Evolutionary conservation across 2,329 filamentous ascomycete species (phyloP), one percentile per base, ranked within the genome.

Genomic region (Biscogniauxia marginata): DNA sequence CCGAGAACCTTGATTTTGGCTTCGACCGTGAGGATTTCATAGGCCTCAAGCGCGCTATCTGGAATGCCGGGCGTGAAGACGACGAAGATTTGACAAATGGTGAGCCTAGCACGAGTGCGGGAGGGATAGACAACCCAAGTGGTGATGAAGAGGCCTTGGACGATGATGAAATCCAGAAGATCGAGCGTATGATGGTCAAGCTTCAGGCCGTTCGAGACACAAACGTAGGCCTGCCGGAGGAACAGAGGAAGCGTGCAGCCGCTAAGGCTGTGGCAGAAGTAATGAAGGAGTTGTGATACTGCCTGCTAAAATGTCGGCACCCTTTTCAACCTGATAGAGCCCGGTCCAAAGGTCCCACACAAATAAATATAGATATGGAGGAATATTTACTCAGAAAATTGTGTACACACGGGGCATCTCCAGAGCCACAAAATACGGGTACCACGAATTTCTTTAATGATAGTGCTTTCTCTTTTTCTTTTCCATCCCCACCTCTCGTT

Each of bases 111-210:
- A 59, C 50, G 46, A 61, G 44, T 23, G n/a, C 43, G 56, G 61
- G 21, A 53, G 53, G n/a, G 63, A 63, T 49, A 61, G 55, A 57
- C 39, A 58, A 52, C 1, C 63, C 54, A 11, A 65, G 70, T 18
- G 74, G 74, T 6, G 58, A 50, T 9, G 52, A 52, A 6, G 49
- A 58, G 20, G 39, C 46, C 1, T 53, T 78, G 2, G 73, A 71
- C 16, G 77, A 79, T 0, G 75, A 81, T 4, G 81, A 84, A 30
- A 77, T 88, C 16, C 77, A 80, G 64, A 82, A 84, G 68, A 68
- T 89, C 24, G 84, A 87, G 64, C 73, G 74, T 51, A 83, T 88
- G 80, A 87, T 89, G 83, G 73, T 77, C 50, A 86, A 83, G 70
- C 73, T 89, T 58, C 83, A 84, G 70, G 84, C 84, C 1, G 83